phyloP scores from a whole-genome alignment of 148 eudicot genomes.

The Agrostemma githago region DNA sequence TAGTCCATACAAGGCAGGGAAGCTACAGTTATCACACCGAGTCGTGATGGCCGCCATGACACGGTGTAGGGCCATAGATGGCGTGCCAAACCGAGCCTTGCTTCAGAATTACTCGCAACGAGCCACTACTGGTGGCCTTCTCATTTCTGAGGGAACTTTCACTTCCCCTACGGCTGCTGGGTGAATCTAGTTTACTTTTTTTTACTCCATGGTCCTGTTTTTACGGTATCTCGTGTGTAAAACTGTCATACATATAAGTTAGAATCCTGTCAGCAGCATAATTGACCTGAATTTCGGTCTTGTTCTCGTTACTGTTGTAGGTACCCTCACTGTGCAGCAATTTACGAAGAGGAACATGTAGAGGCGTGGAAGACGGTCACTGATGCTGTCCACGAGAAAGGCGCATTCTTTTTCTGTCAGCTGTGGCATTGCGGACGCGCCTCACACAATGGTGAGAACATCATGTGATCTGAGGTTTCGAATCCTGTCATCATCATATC shows the following conservation, averaged over 20 bases:
- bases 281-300: too few relatives aligned
- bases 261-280: too few relatives aligned
- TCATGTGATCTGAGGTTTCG: too few relatives aligned
- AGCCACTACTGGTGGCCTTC: slow-evolving; percentile 56
- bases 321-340: slow-evolving; percentile 82
- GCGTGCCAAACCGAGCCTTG: slow-evolving; percentile 48
- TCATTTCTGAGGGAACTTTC: slow-evolving; percentile 68
- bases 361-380: slow-evolving; percentile 82
- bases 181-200: slow-evolving; percentile 24
- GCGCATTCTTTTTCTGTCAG: slow-evolving; percentile 68
- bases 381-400: slow-evolving; percentile 67
- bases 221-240: neutral
- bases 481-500: too few relatives aligned
- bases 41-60: slow-evolving; percentile 75
- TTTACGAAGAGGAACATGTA: slow-evolving; percentile 61
- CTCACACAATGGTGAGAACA: slow-evolving; percentile 54
- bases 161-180: slow-evolving; percentile 68
- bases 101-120: slow-evolving; percentile 64
- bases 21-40: slow-evolving; percentile 51
- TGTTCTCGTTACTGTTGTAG: slow-evolving; percentile 30
- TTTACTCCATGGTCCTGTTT: neutral
- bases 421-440: slow-evolving; percentile 92
- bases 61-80: slow-evolving; percentile 63
- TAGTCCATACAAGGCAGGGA: slow-evolving; percentile 58
- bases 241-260: too few relatives aligned